Base-by-base conservation (phyloP, 2,329 filamentous ascomycete genomes). In the Diaporthe caulivora region DNA sequence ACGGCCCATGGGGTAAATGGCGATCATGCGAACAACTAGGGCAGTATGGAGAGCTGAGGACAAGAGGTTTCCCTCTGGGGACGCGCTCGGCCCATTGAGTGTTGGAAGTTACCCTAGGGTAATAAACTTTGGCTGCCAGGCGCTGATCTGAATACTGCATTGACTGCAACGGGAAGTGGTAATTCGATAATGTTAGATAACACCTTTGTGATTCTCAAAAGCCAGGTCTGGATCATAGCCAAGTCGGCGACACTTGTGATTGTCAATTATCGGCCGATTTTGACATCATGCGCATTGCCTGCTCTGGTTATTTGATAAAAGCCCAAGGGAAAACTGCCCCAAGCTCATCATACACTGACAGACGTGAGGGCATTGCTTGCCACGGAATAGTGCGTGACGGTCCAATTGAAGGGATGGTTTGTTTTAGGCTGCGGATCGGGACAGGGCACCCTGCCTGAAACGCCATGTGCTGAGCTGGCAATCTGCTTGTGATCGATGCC, bases 291-390 rank as follows among this genome's bases (percentile, higher is more conserved):
- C 58, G 34, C 47, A 29, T 24, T 54, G 11, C 47, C 24, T 11
- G 17, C 31, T 18, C 40, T 62, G n/a, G 10, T 24, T n/a, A 21
- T 53, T n/a, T 24, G 34, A 44, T 21, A 62, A 44, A 40, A 21
- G 54, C 21, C 44, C 42, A 29, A 18, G 29, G 29, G n/a, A n/a
- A 31, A 11, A 5, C 17, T 18, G 47, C 44, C 18, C 24, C 29
- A 13, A 24, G 29, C 24, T 21, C 44, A 40, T 54, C 21, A 31
- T 42, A 37, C n/a, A 37, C 29, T 58, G 31, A 13, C 44, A 17
- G 67, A 58, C 31, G 40, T 71, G 54, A 71, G 68, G 47, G 57
- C 17, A 53, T 24, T 71, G 69, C 44, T 67, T 53, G 62, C 34
- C 11, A 58, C 34, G 21, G 13, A 58, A 24, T 34, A 8, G n/a